These are phyloP conservation scores for Dissophora globulifera DNA, from an alignment of 192 early-diverging fungal genomes.

Conservation along the genomic window DNA sequence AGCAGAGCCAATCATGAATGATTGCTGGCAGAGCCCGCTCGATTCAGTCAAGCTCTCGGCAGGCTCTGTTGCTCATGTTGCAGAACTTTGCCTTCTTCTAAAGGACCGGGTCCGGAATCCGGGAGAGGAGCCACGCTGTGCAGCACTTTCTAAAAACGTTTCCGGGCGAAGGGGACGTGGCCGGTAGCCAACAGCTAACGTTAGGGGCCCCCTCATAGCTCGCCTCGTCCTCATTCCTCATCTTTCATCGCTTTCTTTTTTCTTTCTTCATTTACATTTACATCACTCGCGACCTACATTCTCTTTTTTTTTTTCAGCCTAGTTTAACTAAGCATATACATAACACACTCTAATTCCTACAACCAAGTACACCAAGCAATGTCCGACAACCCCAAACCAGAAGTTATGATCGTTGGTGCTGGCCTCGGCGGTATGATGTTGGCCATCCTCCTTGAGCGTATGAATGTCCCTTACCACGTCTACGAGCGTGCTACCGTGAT, in stretches of 20 bases:
- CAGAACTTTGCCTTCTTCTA: too few relatives aligned
- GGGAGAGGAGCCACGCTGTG: too few relatives aligned
- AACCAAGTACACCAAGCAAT: neutral
- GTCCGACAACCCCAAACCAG: neutral
- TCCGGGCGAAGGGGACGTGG: too few relatives aligned
- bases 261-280: neutral
- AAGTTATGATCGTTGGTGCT: slow-evolving; percentile 9
- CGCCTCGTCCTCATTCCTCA: neutral
- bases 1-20: too few relatives aligned
- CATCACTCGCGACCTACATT: neutral
- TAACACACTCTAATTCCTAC: neutral
- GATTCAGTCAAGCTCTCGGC: too few relatives aligned
- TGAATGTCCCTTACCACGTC: slow-evolving; percentile 16
- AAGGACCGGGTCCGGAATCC: too few relatives aligned
- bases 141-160: too few relatives aligned
- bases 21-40: too few relatives aligned
- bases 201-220: too few relatives aligned
- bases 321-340: too few relatives aligned
- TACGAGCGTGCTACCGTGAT: slow-evolving; percentile 17
- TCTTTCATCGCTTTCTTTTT: neutral
- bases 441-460: slow-evolving; percentile 7
- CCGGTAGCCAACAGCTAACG: too few relatives aligned
- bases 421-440: slow-evolving; percentile 11
- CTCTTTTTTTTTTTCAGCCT: neutral
- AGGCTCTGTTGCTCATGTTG: too few relatives aligned